A percentile compares a stretch with the other conserved stretches of the same genome.
phyloP scores from a whole-genome alignment of 2,329 filamentous ascomycete species.

The Metarhizium humberi region DNA sequence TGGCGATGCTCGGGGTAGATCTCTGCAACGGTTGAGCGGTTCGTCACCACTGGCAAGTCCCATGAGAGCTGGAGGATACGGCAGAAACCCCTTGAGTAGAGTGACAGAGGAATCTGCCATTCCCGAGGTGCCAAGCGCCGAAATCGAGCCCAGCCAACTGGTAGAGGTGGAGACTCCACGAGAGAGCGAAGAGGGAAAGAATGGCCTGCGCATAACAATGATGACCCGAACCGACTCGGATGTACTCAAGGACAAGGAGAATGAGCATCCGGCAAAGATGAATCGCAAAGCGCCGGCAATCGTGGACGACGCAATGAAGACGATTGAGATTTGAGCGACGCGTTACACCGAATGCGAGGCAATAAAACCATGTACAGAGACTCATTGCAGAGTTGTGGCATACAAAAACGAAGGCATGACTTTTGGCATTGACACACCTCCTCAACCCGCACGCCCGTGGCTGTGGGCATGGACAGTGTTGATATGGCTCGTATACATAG shows the following conservation, averaged over 20 bases:
- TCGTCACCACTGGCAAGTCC: slow-evolving; percentile 56
- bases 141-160: slow-evolving; percentile 37
- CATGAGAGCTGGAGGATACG: slow-evolving; percentile 54
- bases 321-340: slow-evolving; percentile 44
- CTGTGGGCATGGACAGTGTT: neutral
- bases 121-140: slow-evolving; percentile 27
- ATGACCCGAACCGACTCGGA: slow-evolving; percentile 25
- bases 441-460: neutral
- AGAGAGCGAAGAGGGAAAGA: slow-evolving; percentile 33
- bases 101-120: slow-evolving; percentile 59
- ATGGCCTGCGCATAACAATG: slow-evolving; percentile 16
- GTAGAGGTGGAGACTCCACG: slow-evolving; percentile 47
- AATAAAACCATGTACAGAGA: neutral
- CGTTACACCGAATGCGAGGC: neutral
- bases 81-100: slow-evolving; percentile 63
- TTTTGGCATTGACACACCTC: neutral
- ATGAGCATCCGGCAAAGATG: slow-evolving; percentile 24
- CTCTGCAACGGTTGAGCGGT: slow-evolving; percentile 58
- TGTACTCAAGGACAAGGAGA: slow-evolving; percentile 29
- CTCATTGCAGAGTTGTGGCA: slow-evolving; percentile 32
- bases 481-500: neutral
- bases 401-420: slow-evolving; percentile 18
- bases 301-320: slow-evolving; percentile 47
- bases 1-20: slow-evolving; percentile 57
- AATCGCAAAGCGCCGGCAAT: slow-evolving; percentile 36